These are phyloP conservation scores for Tolypocladium ophioglossoides DNA, from an alignment of 2,329 filamentous ascomycete species.

Conservation along the genomic window DNA sequence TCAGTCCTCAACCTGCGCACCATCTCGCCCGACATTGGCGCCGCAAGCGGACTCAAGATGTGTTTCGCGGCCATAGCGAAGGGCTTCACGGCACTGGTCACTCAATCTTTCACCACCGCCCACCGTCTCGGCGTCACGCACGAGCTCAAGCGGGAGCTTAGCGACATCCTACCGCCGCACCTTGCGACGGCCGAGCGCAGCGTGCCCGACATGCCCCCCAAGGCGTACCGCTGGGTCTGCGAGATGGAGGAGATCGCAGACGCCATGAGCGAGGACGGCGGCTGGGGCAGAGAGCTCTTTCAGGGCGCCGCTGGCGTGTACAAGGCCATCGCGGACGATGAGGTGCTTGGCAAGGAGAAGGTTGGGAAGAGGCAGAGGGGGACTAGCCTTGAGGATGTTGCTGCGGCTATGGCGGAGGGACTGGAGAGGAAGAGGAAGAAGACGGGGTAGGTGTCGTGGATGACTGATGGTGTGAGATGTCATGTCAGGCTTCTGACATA, in stretches of 20 bases:
- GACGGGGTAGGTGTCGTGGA: constrained; percentile 1
- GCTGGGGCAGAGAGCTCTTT: constrained; percentile 48
- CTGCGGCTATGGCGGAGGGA: constrained; percentile 35
- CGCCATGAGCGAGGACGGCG: constrained; percentile 54
- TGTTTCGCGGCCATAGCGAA: constrained; percentile 53
- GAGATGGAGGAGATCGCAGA: constrained; percentile 69
- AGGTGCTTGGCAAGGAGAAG: constrained; percentile 48
- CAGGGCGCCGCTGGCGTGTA: constrained; percentile 51
- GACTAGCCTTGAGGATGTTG: constrained; percentile 46
- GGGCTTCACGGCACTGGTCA: constrained; percentile 56
- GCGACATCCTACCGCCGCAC: constrained; percentile 34
- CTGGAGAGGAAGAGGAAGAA: constrained; percentile 33
- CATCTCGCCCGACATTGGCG: constrained; percentile 38
- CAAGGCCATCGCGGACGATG: constrained; percentile 48
- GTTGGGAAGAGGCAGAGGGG: constrained; percentile 45
- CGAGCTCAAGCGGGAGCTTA: constrained; percentile 46
- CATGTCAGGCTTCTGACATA: neutral
- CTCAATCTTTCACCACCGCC: constrained; percentile 63
- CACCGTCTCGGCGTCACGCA: constrained; percentile 49
- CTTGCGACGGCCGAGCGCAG: constrained; percentile 35
- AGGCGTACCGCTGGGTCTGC: constrained; percentile 67
- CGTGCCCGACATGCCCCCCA: constrained; percentile 54
- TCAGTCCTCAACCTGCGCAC: constrained; percentile 36
- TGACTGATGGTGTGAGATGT: no score
- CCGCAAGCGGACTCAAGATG: constrained; percentile 53